phyloP scores from a whole-genome alignment of 139 green algal genomes.

The Klebsormidium nitens region DNA sequence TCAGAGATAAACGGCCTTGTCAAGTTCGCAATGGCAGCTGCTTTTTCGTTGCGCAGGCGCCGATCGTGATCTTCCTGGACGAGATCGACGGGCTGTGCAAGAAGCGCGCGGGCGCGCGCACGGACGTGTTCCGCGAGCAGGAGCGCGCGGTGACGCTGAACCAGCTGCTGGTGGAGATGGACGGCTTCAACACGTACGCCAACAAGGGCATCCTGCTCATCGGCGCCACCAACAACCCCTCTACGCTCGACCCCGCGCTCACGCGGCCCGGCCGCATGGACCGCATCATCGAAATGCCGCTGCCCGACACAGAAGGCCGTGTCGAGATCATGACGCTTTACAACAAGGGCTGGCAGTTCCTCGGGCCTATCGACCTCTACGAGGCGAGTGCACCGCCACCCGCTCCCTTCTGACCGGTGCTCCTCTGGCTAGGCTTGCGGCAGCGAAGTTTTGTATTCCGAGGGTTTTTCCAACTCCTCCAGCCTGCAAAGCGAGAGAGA shows the following conservation, averaged over 20 bases:
- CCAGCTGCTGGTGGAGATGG: slow-evolving; percentile 93
- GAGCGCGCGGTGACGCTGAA: slow-evolving; percentile 79
- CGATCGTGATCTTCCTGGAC: slow-evolving; percentile 92
- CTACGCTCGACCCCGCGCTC: slow-evolving; percentile 71
- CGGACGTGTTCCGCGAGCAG: slow-evolving; percentile 58
- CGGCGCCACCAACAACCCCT: slow-evolving; percentile 21
- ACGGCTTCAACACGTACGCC: slow-evolving; percentile 66
- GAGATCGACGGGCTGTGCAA: slow-evolving; percentile 87
- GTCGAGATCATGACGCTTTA: slow-evolving; percentile 5
- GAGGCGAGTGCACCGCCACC: too few species aligned
- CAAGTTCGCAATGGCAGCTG: too few species aligned
- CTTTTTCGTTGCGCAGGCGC: too few species aligned
- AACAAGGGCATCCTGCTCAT: slow-evolving; percentile 12
- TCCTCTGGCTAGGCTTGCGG: too few species aligned
- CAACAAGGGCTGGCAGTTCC: too few species aligned
- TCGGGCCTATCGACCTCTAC: too few species aligned
- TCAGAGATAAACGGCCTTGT: too few species aligned
- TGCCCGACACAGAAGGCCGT: not conserved
- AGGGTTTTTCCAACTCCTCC: too few species aligned
- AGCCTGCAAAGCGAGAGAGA: too few species aligned
- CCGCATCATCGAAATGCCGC: slow-evolving; percentile 49
- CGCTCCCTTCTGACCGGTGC: too few species aligned
- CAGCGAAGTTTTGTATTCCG: too few species aligned
- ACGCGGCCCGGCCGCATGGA: slow-evolving; percentile 86
- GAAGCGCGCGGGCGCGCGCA: slow-evolving; percentile 42